Conservation (phyloP, 257 asterid species). For the Solanum pinnatisectum region DNA sequence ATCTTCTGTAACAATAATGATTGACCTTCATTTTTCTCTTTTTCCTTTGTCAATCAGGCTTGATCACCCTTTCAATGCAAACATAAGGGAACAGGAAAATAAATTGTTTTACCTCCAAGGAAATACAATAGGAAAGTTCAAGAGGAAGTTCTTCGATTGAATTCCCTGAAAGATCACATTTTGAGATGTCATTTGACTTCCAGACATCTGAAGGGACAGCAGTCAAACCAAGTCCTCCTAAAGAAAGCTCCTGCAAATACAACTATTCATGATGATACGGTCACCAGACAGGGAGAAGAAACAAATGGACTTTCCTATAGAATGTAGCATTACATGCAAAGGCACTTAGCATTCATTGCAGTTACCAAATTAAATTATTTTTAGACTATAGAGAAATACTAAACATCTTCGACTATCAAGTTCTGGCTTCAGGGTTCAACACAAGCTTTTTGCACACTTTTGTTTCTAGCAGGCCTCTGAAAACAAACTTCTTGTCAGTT, state of each 20-base stretch:
- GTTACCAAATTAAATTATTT: not conserved
- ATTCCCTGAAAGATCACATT: conserved; percentile 72
- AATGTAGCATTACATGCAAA: not conserved
- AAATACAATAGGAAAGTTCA: conserved; percentile 64
- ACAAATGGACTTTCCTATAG: not conserved
- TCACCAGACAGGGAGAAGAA: not conserved
- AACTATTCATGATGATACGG: not conserved
- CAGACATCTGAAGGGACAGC: conserved; percentile 75
- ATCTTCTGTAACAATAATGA: not conserved
- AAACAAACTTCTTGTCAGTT: not conserved
- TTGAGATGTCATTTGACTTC: conserved; percentile 58
- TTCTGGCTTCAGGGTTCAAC: not conserved
- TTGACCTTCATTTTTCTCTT: not conserved
- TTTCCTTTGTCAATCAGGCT: not conserved
- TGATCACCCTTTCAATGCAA: not conserved
- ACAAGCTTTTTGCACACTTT: not conserved
- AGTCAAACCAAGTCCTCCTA: conserved; percentile 49
- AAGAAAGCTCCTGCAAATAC: conserved; percentile 71
- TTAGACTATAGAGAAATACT: not conserved
- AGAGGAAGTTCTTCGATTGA: conserved; percentile 72
- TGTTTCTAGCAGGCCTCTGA: not conserved
- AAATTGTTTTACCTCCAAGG: conserved; percentile 57
- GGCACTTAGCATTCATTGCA: not conserved
- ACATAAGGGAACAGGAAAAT: not conserved
- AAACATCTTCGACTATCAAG: not conserved